phyloP scores from a whole-genome alignment of 495 filamentous ascomycete species.

The Xylaria longipes region DNA sequence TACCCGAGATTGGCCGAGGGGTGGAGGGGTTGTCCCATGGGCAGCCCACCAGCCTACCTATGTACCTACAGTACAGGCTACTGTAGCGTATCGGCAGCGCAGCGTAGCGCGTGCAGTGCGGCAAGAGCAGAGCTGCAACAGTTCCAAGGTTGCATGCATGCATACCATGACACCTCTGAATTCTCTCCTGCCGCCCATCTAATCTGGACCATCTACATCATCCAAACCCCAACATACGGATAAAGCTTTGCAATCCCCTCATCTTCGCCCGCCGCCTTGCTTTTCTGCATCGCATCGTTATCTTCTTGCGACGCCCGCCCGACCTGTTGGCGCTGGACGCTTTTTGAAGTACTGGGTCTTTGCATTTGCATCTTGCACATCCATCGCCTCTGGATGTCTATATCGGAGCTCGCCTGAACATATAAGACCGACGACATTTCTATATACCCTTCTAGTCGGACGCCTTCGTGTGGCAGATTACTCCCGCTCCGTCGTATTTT shows the following conservation, averaged over 20 bases:
- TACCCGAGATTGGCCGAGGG: slow-evolving; percentile 45
- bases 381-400: not conserved
- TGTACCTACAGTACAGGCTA: too few species aligned
- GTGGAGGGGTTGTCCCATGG: slow-evolving; percentile 3
- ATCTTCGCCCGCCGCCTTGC: not conserved
- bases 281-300: not conserved
- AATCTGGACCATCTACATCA: not conserved
- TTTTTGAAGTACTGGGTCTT: not conserved
- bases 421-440: not conserved
- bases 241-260: not conserved
- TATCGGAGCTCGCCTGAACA: not conserved
- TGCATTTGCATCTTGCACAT: not conserved
- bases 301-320: not conserved
- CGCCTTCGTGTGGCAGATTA: not conserved
- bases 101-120: not conserved
- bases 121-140: not conserved
- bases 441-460: not conserved
- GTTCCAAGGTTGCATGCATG: not conserved
- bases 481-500: not conserved
- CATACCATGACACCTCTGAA: not conserved
- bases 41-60: too few species aligned
- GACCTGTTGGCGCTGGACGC: slow-evolving; percentile 23
- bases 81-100: not conserved
- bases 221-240: not conserved
- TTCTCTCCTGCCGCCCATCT: not conserved